Percentiles rank a stretch among this genome's conserved stretches.
Conservation (phyloP, 768 basidiomycete species). For the Mycena venus region DNA sequence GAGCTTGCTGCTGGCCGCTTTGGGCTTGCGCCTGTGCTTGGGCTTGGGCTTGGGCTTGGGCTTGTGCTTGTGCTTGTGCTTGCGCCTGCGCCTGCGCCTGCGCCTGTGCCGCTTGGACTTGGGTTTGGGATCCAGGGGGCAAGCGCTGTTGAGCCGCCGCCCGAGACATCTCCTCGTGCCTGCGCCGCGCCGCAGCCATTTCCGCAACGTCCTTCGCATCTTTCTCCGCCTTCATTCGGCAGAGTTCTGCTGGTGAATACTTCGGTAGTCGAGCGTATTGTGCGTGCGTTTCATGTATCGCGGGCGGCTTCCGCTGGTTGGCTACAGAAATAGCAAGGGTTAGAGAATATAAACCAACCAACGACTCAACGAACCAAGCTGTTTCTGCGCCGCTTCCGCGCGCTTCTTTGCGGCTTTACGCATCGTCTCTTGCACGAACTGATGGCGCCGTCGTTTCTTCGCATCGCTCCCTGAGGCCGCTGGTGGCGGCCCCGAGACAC, state of each 20-base stretch:
- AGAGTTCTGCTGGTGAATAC: conserved; percentile 83
- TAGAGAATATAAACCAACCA: background rate
- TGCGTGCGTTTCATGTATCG: conserved; percentile 89
- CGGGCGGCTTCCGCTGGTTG: conserved; percentile 76
- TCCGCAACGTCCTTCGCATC: conserved; percentile 73
- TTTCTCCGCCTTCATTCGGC: conserved; percentile 85
- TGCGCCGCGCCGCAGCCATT: conserved; percentile 62
- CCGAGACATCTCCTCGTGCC: conserved; percentile 68
- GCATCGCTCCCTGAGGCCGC: conserved; percentile 65
- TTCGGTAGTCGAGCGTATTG: conserved; percentile 81
- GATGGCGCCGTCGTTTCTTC: conserved; percentile 83
- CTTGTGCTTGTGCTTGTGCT: background rate
- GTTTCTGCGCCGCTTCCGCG: conserved; percentile 74
- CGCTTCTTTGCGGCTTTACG: conserved; percentile 84
- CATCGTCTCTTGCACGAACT: conserved; percentile 84
- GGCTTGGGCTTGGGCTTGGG: background rate
- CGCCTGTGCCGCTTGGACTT: no score
- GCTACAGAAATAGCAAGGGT: conserved; percentile 50
- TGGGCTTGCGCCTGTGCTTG: background rate
- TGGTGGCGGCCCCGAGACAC: conserved; percentile 52
- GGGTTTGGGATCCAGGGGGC: conserved; percentile 44
- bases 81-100: no score
- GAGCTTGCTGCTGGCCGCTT: background rate
- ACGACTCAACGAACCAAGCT: conserved; percentile 59
- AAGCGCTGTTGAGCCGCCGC: conserved; percentile 50